Evolutionary conservation across 2,329 filamentous ascomycete genomes (phyloP).

Genomic region (Fulvia fulva): DNA sequence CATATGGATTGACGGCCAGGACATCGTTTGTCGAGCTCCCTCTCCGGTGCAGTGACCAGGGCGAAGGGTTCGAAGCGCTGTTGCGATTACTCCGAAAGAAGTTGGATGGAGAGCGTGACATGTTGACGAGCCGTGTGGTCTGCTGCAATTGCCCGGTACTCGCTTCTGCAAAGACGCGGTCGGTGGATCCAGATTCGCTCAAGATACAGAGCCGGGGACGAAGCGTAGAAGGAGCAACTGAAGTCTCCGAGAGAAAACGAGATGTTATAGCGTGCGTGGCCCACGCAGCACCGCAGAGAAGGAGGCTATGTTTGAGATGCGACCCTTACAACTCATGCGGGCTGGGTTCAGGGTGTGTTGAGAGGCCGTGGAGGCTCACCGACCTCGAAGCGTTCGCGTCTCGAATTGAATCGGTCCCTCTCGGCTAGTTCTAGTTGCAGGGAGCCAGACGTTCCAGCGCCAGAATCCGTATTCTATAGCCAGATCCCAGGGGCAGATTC

Average conservation of each 20-base stretch:
- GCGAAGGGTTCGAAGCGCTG: background rate
- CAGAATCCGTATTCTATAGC: too few species aligned
- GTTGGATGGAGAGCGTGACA: conserved; percentile 7
- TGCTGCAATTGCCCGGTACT: background rate
- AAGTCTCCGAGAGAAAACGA: background rate
- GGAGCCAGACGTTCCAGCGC: too few species aligned
- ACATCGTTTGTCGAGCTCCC: conserved; percentile 7
- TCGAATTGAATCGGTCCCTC: too few species aligned
- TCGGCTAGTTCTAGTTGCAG: too few species aligned
- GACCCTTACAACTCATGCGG: too few species aligned
- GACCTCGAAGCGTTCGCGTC: too few species aligned
- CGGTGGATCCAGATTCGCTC: background rate
- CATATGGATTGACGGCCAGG: background rate
- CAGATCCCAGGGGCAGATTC: too few species aligned
- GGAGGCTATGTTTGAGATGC: too few species aligned
- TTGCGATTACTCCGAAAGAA: conserved; percentile 19
- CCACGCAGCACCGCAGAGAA: too few species aligned
- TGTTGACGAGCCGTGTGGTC: background rate
- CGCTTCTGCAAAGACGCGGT: background rate
- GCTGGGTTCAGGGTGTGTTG: too few species aligned
- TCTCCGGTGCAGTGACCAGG: conserved; percentile 9
- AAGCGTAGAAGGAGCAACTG: background rate
- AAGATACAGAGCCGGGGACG: background rate
- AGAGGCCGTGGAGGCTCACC: too few species aligned
- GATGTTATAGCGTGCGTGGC: too few species aligned